Evolutionary conservation across 2,329 filamentous ascomycete species (phyloP), one percentile per base, ranked within the genome.

Genomic region (Beauveria rudraprayagi): DNA sequence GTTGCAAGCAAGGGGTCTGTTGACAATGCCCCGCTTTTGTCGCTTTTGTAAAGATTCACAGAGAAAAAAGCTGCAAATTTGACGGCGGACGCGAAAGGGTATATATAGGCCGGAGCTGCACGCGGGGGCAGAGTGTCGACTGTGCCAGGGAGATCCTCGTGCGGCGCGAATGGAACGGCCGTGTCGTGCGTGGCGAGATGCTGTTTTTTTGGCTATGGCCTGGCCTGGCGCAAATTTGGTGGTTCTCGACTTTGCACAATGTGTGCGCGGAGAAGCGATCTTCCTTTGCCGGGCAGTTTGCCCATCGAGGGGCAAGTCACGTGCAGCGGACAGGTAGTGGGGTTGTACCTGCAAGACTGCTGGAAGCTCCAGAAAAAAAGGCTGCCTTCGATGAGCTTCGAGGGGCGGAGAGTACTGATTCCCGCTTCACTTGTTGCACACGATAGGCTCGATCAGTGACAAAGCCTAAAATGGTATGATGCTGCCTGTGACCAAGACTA

Each of bases 221-320:
- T 52, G 34, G 34, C 44, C 53, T 40, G 52, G 52, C 67, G 68
- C 69, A 73, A 75, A 76, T 75, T 76, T 76, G 72, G 69, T 70
- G 70, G 71, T 73, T 67, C 67, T 68, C 65, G 66, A 65, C 66
- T 68, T 70, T 73, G 66, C 64, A 64, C 69, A 74, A 75, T 72
- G 74, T 75, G 74, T 59, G 56, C 22, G 56, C 43, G 74, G 73
- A 75, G 69, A 73, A 74, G 68, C 66, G 66, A 75, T 75, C 65
- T 73, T 73, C 73, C 71, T 69, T 58, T 47, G 61, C 72, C 72
- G 72, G 64, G 63, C 62, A 65, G 64, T 64, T 64, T 63, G 62
- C 57, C 62, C 63, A 60, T 58, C 66, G 73, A 73, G 72, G 74
- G 73, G 73, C 73, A 76, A 76, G 68, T 76, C 74, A 76, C 74